phyloP scores from a whole-genome alignment of 108 stramenopile species.

The Cyclotella cryptica region DNA sequence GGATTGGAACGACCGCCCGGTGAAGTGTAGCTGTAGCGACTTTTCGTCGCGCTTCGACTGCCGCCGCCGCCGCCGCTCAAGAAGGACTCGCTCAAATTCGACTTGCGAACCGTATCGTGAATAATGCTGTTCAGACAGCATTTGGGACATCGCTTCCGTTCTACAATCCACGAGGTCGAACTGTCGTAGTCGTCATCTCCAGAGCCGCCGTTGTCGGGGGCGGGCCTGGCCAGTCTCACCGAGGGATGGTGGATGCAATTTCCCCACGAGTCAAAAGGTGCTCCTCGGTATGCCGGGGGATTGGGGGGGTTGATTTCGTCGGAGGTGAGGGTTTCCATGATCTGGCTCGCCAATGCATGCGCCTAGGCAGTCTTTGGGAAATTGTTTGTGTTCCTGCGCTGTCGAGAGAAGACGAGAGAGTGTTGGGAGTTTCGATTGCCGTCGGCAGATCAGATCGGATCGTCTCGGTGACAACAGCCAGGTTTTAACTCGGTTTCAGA shows the following conservation, averaged over 20 bases:
- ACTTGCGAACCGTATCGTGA: conserved; percentile 4
- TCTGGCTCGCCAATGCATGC: no score
- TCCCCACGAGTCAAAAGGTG: not conserved
- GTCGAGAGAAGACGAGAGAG: no score
- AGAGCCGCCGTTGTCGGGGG: not conserved
- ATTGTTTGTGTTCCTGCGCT: no score
- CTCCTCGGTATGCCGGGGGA: not conserved
- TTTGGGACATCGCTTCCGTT: conserved; percentile 9
- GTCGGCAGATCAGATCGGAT: no score
- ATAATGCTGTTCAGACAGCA: conserved; percentile 11
- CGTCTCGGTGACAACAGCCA: no score
- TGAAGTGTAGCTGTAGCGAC: not conserved
- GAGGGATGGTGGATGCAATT: conserved; percentile 17
- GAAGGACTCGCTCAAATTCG: not conserved
- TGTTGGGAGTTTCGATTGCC: no score
- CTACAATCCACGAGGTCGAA: not conserved
- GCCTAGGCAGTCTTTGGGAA: no score
- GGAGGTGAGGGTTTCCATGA: not conserved
- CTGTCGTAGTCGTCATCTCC: not conserved
- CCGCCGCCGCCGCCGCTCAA: not conserved
- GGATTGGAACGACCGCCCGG: not conserved
- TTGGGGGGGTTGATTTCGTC: conserved; percentile 2
- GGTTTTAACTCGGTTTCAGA: no score
- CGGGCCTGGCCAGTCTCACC: conserved; percentile 1
- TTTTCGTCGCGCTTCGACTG: not conserved